phyloP scores from a whole-genome alignment of 192 early-diverging fungal genomes.

The Thamnidium elegans region DNA sequence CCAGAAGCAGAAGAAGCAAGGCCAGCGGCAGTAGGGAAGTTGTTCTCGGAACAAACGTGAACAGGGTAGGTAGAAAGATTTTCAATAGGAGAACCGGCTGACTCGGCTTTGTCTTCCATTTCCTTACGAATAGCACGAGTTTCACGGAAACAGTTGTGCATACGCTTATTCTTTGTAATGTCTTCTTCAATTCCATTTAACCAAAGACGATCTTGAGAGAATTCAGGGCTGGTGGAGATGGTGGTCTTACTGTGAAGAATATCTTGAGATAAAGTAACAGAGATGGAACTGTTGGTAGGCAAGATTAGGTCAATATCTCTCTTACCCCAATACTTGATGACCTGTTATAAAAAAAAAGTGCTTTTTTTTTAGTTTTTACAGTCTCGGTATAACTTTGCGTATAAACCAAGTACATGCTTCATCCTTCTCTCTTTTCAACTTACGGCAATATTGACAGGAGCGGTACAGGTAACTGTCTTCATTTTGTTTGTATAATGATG shows the following conservation, averaged over 20 bases:
- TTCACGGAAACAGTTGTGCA: constrained; percentile 79
- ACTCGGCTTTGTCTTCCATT: constrained; percentile 54
- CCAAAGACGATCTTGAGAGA: constrained; percentile 82
- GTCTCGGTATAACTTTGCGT: too few species aligned
- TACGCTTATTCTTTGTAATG: constrained; percentile 74
- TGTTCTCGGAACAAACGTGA: constrained; percentile 96
- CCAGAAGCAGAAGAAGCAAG: constrained; percentile 96
- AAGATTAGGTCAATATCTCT: constrained; percentile 85
- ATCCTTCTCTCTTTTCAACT: constrained; percentile 10
- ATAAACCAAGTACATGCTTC: too few species aligned
- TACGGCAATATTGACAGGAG: constrained; percentile 99
- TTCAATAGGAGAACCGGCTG: constrained; percentile 38
- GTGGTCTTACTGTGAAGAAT: constrained; percentile 94
- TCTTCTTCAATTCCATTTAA: constrained; percentile 92
- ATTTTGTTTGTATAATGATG: constrained; percentile 21
- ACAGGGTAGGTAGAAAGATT: constrained; percentile 64
- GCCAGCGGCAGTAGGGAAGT: constrained; percentile 99
- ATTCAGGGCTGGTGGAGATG: constrained; percentile 64
- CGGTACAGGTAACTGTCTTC: constrained; percentile 76
- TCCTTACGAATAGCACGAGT: constrained; percentile 68
- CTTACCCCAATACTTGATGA: constrained; percentile 99
- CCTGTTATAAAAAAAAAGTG: constrained; percentile 18
- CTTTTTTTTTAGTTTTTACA: background rate
- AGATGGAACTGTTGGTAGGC: constrained; percentile 97
- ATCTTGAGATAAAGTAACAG: constrained; percentile 94